Evolutionary conservation across 805 yeast genomes (phyloP).

Genomic region (Cyberlindnera meyerae): DNA sequence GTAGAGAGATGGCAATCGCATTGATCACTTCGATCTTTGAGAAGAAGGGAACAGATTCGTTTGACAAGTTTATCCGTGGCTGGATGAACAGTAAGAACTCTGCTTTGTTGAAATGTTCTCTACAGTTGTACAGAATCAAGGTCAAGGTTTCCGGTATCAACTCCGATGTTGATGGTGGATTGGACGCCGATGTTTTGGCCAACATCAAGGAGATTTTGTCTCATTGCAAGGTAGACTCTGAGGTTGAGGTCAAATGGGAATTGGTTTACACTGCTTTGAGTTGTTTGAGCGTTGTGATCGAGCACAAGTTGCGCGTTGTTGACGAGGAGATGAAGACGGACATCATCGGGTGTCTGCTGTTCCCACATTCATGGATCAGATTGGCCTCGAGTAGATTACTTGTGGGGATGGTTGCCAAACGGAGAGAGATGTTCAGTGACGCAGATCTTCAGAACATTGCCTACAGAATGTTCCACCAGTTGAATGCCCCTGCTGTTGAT

Average conservation of each 20-base stretch:
- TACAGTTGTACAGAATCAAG: conserved; percentile 63
- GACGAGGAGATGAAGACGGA: conserved; percentile 33
- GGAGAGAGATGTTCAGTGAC: conserved; percentile 33
- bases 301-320: conserved; percentile 24
- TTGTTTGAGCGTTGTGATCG: conserved; percentile 40
- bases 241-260: conserved; percentile 64
- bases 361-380: conserved; percentile 92
- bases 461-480: conserved; percentile 65
- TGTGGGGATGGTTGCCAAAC: conserved; percentile 42
- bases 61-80: conserved; percentile 37
- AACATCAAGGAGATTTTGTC: conserved; percentile 32
- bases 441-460: conserved; percentile 63
- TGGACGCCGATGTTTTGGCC: conserved; percentile 39
- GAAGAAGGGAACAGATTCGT: conserved; percentile 37
- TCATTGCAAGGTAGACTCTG: conserved; percentile 34
- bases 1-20: conserved; percentile 78
- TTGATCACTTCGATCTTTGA: conserved; percentile 52
- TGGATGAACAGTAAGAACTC: conserved; percentile 58
- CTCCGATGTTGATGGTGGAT: conserved; percentile 37
- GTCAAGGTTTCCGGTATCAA: conserved; percentile 32
- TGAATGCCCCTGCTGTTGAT: conserved; percentile 72
- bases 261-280: conserved; percentile 61
- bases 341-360: conserved; percentile 54
- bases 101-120: conserved; percentile 65
- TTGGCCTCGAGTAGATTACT: conserved; percentile 56